Base-by-base conservation (phyloP, 2,329 filamentous ascomycete genomes). In the Fusarium sp. region DNA sequence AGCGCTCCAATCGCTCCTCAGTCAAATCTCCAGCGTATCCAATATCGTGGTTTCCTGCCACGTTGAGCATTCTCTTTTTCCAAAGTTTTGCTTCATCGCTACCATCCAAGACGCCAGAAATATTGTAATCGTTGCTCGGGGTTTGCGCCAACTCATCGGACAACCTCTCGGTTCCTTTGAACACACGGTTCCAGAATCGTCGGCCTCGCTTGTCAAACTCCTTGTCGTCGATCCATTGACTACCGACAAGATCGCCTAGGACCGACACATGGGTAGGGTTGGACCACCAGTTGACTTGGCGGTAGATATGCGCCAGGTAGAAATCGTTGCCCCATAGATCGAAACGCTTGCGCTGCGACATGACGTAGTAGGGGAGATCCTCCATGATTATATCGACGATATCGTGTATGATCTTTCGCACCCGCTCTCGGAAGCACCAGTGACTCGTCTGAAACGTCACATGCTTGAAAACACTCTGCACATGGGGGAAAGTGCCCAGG, bases 11-110 rank as follows among this genome's bases (percentile, higher is more conserved):
- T 8, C 95, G 90, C 70, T 90, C 87, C n/a, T 87, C 84, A 45
- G 92, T 94, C 70, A 98, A 88, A 81, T 99, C 96, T 7, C 96
- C 96, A 0, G 95, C 94, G 81, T 99, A 99, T 39, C 96, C 96
- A 78, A 99, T 92, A 81, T 99, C 96, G 80, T 99, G 96, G 79
- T 99, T 99, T 3, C 96, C 96, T 1, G 91, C 95, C 32, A 98
- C 90, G 76, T 98, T 97, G 80, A 99, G 94, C 72, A 98, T 87
- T 62, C 93, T 89, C 45, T 86, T 88, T n/a, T 87, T 83, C 96
- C 96, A 98, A 6, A 83, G 82, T 11, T 85, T 82, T 12, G 84
- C 84, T 55, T 85, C 81, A 13, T 84, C 79, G 11, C 81, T 81
- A 2, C 80, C 83, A 44, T 85, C 85, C 8, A 91, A 79, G 28